Conservation (phyloP, 768 basidiomycete genomes). For the Tubosaeta sp. region DNA sequence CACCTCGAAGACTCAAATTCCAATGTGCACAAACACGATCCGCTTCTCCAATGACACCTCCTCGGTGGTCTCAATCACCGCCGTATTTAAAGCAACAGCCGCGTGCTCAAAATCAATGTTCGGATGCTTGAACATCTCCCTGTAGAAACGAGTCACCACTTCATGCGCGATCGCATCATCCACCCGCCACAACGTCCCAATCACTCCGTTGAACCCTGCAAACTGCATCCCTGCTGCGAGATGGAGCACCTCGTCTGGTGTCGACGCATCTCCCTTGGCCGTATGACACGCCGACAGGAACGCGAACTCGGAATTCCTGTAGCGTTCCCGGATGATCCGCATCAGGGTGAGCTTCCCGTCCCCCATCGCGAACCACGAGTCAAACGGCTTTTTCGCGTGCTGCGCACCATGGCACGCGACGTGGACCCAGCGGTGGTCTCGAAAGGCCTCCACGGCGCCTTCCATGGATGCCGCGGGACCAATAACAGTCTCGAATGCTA, state of each 20-base stretch:
- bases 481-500: not conserved
- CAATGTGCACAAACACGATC: not conserved
- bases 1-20: not conserved
- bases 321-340: not conserved
- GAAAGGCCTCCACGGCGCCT: not conserved
- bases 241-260: not conserved
- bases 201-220: not conserved
- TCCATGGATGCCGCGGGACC: not conserved
- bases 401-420: not conserved
- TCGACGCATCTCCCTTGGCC: not conserved
- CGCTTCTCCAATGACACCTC: not conserved
- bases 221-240: not conserved
- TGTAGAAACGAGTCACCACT: not conserved
- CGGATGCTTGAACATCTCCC: not conserved
- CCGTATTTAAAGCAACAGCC: not conserved
- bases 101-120: not conserved
- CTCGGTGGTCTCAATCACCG: not conserved
- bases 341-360: not conserved
- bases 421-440: not conserved
- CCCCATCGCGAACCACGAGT: not conserved
- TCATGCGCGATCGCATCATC: not conserved
- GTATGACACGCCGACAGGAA: not conserved
- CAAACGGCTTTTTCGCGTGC: not conserved
- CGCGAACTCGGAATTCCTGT: not conserved
- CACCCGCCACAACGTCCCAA: not conserved